Conservation (phyloP, 1,139 yeast genomes). For the Hansenula sp. region DNA sequence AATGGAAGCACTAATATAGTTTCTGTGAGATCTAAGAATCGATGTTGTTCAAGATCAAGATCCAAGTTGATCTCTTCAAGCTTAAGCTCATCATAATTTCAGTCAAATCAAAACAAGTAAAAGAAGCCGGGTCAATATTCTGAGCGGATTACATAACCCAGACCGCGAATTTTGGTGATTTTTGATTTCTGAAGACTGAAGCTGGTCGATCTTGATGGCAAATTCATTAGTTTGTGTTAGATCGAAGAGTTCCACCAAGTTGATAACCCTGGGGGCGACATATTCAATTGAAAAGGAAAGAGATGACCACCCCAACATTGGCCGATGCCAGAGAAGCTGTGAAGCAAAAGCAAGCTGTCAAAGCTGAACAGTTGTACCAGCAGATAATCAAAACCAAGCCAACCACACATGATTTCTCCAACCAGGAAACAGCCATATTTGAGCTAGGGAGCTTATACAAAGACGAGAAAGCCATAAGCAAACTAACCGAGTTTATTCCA, state of each 20-base stretch:
- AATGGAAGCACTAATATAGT: background rate
- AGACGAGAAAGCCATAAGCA: slow-evolving; percentile 37
- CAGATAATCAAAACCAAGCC: slow-evolving; percentile 32
- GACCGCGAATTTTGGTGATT: background rate
- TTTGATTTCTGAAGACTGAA: background rate
- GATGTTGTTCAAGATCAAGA: background rate
- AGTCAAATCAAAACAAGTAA: background rate
- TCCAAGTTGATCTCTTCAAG: background rate
- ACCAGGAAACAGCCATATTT: slow-evolving; percentile 60
- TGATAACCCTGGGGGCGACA: no score
- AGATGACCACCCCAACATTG: slow-evolving; percentile 30
- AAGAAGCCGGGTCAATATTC: background rate
- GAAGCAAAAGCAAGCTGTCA: slow-evolving; percentile 39
- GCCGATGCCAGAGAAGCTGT: slow-evolving; percentile 59
- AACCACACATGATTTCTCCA: slow-evolving; percentile 31
- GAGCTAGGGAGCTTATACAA: slow-evolving; percentile 63
- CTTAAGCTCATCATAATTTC: background rate
- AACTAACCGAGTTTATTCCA: slow-evolving; percentile 61
- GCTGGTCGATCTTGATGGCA: slow-evolving; percentile 1
- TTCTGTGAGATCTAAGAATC: no score
- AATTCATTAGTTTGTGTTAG: background rate
- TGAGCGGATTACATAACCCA: background rate
- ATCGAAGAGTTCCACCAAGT: background rate
- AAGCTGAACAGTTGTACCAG: slow-evolving; percentile 57
- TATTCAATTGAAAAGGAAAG: background rate